Evolutionary conservation across 169 alveolate genomes (phyloP).

Genomic region (Plasmodium ovale): DNA sequence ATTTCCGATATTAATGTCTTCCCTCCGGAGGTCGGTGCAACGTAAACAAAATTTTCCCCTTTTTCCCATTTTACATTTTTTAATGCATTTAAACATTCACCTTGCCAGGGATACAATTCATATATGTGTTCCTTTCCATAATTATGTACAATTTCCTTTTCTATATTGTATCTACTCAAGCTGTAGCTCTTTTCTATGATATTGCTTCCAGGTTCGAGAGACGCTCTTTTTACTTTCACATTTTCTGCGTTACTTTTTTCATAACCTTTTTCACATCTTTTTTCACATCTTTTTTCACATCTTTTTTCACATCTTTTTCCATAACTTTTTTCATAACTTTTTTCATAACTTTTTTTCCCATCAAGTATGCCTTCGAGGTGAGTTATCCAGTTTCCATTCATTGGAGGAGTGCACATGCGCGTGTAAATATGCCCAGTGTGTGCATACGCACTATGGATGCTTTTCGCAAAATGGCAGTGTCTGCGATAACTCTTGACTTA

Average conservation of each 20-base stretch:
- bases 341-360: not conserved
- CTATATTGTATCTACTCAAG: not conserved
- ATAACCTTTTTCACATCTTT: not conserved
- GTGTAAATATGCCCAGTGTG: not conserved
- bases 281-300: not conserved
- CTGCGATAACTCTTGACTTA: not conserved
- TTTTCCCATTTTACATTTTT: constrained; percentile 45
- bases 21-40: constrained; percentile 72
- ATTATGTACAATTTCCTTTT: constrained; percentile 16
- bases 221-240: not conserved
- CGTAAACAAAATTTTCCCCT: constrained; percentile 51
- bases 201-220: not conserved
- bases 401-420: not conserved
- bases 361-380: constrained; percentile 22
- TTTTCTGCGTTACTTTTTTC: not conserved
- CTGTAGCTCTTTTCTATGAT: not conserved
- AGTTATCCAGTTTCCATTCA: constrained; percentile 45
- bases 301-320: not conserved
- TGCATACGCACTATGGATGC: not conserved
- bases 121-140: constrained; percentile 46
- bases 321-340: not conserved
- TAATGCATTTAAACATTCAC: constrained; percentile 37
- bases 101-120: constrained; percentile 58
- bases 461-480: not conserved
- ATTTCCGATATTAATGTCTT: constrained; percentile 66